phyloP scores from a whole-genome alignment of 208 protist genomes.

The Leishmania aethiopica region DNA sequence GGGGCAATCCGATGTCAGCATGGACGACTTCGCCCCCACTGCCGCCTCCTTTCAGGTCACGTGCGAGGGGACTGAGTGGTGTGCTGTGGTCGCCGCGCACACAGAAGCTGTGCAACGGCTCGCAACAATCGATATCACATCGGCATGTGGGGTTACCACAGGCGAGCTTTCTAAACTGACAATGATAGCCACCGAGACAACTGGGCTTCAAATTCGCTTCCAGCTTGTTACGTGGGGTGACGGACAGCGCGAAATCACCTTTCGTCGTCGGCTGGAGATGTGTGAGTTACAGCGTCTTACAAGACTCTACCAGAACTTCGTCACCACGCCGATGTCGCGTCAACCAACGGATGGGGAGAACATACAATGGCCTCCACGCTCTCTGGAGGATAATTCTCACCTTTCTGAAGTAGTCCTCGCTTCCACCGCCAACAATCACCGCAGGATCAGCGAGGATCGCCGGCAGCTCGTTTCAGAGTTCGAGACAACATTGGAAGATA shows the following conservation, averaged over 20 bases:
- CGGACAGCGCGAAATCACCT: constrained; percentile 3
- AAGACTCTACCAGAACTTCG: constrained; percentile 13
- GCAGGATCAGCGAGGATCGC: neutral
- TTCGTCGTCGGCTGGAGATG: constrained; percentile 6
- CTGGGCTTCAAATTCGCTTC: constrained; percentile 25
- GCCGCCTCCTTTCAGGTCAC: constrained; percentile 10
- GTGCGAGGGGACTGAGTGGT: constrained; percentile 22
- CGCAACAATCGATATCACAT: constrained; percentile 13
- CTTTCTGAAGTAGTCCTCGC: neutral
- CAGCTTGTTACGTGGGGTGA: constrained; percentile 15
- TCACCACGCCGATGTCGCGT: neutral
- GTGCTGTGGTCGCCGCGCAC: constrained; percentile 17
- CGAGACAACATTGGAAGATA: constrained; percentile 14
- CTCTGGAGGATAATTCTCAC: neutral
- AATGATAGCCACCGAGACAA: constrained; percentile 16
- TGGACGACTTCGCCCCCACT: neutral
- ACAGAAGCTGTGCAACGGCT: constrained; percentile 20
- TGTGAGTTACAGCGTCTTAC: constrained; percentile 18
- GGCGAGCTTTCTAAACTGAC: constrained; percentile 20
- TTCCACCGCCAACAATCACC: neutral
- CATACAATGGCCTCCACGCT: neutral
- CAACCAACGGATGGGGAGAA: neutral
- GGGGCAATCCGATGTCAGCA: neutral
- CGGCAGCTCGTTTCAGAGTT: constrained; percentile 22
- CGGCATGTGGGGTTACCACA: constrained; percentile 1